Evolutionary conservation across 257 asterid species (phyloP), one percentile per base, ranked within the genome.

Genomic region (Nicotiana otophora): DNA sequence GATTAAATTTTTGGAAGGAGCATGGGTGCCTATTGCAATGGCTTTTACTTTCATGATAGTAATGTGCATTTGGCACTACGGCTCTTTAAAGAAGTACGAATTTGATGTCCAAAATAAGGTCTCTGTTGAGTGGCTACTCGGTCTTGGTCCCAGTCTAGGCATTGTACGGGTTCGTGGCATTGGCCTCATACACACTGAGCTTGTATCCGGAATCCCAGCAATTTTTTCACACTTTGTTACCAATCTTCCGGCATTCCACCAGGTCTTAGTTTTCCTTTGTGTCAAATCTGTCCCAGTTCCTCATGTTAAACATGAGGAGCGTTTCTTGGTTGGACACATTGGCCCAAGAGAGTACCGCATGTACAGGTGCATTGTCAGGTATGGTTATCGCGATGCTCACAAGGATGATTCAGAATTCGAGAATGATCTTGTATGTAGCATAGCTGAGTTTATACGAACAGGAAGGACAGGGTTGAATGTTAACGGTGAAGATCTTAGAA

Each of bases 241-340:
- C 72, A 95, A 93, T 78, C 95, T 95, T 54, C 99, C 98, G 0
- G 99, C 98, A 33, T 95, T 95, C 87, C 99, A 95, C 83, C 98
- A 94, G 81, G 98, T 95, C 46, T 92, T 94, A 10, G 88, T 95
- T 11, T 92, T 95, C 86, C 94, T 95, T 1, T 93, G 98, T 51
- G 93, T 95, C n/a, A 94, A 95, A 68, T 91, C 95, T 1, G 98
- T 95, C 83, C 93, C 99, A 1, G 76, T 94, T 30, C 99, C 99
- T 3, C 98, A 92, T 61, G 98, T 95, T 8, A 87, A 80, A n/a
- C 92, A 87, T 64, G 93, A 89, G 34, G 99, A 95, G 60, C 94
- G 99, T 63, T 95, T 94, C 58, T 93, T 95, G 0, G 92, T 95
- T 2, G 99, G 97, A 4, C 97, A 86, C 53, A 89, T 95, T 30